These are phyloP conservation scores for Pezicula neosporulosa DNA, from an alignment of 2,329 filamentous ascomycete species.

Conservation along the genomic window DNA sequence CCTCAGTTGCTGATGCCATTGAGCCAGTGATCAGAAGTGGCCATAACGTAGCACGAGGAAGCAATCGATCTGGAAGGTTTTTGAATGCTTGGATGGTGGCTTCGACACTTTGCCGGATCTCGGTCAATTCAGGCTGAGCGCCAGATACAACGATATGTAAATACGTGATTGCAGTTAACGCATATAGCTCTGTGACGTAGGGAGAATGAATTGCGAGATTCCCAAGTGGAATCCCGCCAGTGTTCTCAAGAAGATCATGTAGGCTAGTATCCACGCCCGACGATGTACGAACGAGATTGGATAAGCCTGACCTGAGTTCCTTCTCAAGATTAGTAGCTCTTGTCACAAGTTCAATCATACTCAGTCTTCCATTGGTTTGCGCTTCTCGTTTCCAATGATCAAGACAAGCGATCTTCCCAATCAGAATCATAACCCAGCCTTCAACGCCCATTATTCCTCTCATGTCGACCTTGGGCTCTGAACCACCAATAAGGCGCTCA, in stretches of 20 bases:
- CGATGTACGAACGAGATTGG: background rate
- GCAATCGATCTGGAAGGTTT: background rate
- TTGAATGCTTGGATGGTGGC: background rate
- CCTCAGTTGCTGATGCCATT: background rate
- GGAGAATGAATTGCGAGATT: background rate
- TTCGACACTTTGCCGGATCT: background rate
- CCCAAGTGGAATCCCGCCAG: background rate
- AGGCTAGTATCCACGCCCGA: background rate
- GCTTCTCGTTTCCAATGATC: background rate
- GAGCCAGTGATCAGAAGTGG: background rate
- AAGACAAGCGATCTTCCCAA: background rate
- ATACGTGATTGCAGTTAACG: background rate
- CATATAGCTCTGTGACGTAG: background rate
- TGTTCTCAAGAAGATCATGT: background rate
- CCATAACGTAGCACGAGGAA: background rate
- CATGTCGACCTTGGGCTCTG: background rate
- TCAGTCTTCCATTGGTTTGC: background rate
- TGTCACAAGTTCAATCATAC: background rate
- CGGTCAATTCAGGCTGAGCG: background rate
- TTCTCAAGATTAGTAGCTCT: background rate
- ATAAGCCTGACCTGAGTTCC: background rate
- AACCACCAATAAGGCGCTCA: background rate
- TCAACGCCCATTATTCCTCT: background rate
- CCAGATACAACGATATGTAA: constrained; percentile 1
- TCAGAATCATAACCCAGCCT: background rate